Base-by-base conservation (phyloP, 257 asterid genomes). In the Capsicum baccatum region DNA sequence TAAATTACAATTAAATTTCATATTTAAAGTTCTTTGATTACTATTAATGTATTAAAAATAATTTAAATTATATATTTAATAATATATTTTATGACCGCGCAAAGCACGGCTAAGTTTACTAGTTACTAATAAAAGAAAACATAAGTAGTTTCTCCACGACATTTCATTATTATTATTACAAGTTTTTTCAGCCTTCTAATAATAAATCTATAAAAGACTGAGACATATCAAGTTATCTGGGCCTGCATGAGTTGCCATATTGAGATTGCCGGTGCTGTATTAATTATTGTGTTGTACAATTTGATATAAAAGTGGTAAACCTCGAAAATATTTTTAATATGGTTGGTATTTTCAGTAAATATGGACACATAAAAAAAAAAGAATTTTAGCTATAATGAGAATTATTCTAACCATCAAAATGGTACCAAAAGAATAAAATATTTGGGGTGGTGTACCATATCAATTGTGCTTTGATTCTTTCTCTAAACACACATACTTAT, bases 291-390 rank as follows among this genome's bases (percentile, higher is more conserved):
- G 64, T 52, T 52, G 81, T 26, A 52, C 48, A 76, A 50, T 21
- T 52, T 76, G 21, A 76, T 50, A 74, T 50, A 74, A 74, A 74
- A 13, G 50, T 76, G 62, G 81, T 52, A 21, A 76, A 76, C 63
- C n/a, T 76, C 8, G 14, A 21, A 39, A 14, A 2, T 74, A 7
- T 52, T 52, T 39, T 39, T 39, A 26, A 52, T 54, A 52, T 26
- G 63, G n/a, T 50, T 48, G 6, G 14, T 33, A 26, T 52, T 76
- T 76, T 76, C 6, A 76, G 47, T 52, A 76, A 76, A 26, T 21
- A 76, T 3, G 48, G 63, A 76, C 0, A 76, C 14, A 76, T 26
- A 76, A 50, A 13, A 19, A 50, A 37, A 66, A 74, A 12, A 10
- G 14, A 69, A 6, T n/a, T 16, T 10, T 47, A 17, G 58, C 79